phyloP scores from a whole-genome alignment of 225 moss, liverwort and hornwort genomes.

The Anthoceros angustus region DNA sequence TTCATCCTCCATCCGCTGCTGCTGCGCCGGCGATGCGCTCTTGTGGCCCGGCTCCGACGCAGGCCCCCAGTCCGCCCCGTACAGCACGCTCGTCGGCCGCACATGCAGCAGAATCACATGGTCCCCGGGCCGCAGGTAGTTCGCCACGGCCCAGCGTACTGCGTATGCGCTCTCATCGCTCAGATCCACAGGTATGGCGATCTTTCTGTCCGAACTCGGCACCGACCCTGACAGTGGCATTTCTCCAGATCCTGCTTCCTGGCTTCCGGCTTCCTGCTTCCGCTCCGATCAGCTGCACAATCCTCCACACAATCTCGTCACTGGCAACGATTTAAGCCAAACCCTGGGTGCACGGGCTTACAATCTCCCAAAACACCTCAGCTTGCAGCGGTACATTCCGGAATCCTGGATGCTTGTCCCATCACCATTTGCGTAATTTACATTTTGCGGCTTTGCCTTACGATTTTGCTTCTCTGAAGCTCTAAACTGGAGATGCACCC shows the following conservation, averaged over 20 bases:
- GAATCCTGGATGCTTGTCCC: too few species aligned
- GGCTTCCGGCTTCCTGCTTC: not conserved
- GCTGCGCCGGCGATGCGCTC: not conserved
- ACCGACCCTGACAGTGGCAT: constrained; percentile 4
- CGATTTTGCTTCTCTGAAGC: too few species aligned
- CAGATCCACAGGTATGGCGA: constrained; percentile 4
- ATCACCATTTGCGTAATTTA: too few species aligned
- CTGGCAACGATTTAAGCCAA: too few species aligned
- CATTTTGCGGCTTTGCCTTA: too few species aligned
- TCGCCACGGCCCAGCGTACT: not conserved
- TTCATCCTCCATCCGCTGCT: constrained; percentile 1
- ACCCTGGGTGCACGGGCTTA: too few species aligned
- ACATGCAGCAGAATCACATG: constrained; percentile 5
- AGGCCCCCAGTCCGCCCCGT: constrained; percentile 1
- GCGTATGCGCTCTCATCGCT: constrained; percentile 5
- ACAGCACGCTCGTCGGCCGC: not conserved
- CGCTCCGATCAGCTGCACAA: not conserved
- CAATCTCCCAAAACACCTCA: too few species aligned
- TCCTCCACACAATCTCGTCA: too few species aligned
- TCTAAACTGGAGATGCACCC: too few species aligned
- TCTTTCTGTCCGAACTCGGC: not conserved
- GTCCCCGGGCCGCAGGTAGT: constrained; percentile 3
- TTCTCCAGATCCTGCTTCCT: not conserved
- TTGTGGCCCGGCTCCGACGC: not conserved
- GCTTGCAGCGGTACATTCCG: too few species aligned